Evolutionary conservation across 306 rosid species (phyloP).

Genomic region (Casuarina glauca): DNA sequence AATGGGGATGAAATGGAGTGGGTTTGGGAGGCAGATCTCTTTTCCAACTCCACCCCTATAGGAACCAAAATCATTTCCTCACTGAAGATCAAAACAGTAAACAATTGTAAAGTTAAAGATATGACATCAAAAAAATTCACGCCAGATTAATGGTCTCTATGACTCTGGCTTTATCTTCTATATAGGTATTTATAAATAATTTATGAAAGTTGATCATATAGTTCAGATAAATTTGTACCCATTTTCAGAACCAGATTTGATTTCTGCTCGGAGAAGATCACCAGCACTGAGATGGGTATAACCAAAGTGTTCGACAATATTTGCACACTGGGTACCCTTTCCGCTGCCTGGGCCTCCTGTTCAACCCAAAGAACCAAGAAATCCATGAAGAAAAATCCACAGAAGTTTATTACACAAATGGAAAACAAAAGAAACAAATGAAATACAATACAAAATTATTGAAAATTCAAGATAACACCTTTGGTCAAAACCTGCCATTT

Average conservation of each 20-base stretch:
- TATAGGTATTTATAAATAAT: neutral
- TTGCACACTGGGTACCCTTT: constrained; percentile 96
- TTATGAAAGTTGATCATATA: neutral
- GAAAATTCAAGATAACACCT: neutral
- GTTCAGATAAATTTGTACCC: constrained; percentile 53
- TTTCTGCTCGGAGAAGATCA: constrained; percentile 98
- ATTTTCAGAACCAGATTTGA: constrained; percentile 93
- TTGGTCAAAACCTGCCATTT: neutral
- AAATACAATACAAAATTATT: neutral
- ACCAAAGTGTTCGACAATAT: constrained; percentile 68
- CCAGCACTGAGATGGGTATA: constrained; percentile 98
- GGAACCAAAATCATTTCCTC: neutral
- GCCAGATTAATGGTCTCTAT: neutral
- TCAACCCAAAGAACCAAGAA: constrained; percentile 26
- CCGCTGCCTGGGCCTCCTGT: constrained; percentile 99
- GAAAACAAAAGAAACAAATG: neutral
- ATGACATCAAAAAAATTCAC: neutral
- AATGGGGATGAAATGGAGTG: neutral
- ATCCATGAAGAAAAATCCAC: constrained; percentile 17
- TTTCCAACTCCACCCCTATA: neutral
- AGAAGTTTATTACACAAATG: constrained; percentile 16
- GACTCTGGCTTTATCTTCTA: neutral
- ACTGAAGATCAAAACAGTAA: neutral
- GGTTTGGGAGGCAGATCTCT: neutral
- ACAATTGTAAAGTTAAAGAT: neutral